phyloP scores from a whole-genome alignment of 169 alveolate species.

The Cryptosporidium bovis region DNA sequence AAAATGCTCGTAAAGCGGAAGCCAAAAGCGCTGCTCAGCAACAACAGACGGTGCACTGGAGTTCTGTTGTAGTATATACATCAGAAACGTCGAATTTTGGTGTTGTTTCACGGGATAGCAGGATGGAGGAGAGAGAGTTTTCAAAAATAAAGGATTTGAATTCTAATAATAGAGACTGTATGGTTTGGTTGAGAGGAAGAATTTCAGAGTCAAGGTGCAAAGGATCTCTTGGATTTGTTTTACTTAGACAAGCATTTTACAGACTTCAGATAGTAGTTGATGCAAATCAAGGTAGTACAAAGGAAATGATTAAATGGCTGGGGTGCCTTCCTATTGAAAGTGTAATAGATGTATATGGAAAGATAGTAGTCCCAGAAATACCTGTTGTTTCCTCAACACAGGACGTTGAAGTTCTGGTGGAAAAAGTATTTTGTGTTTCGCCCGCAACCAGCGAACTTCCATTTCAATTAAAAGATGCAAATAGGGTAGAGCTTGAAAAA shows the following conservation, averaged over 20 bases:
- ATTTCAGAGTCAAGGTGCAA: conserved; percentile 85
- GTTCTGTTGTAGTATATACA: conserved; percentile 33
- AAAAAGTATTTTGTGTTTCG: conserved; percentile 88
- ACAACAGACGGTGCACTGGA: conserved; percentile 35
- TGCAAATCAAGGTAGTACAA: conserved; percentile 79
- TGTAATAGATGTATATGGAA: conserved; percentile 93
- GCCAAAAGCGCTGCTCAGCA: conserved; percentile 15
- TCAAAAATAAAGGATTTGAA: conserved; percentile 27
- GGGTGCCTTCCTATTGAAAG: conserved; percentile 91
- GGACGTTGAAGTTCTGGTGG: conserved; percentile 89
- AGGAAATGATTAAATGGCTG: conserved; percentile 90
- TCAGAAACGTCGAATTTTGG: conserved; percentile 13
- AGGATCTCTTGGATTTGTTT: conserved; percentile 84
- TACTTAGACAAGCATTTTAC: conserved; percentile 82
- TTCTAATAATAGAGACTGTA: conserved; percentile 31
- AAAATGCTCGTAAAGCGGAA: conserved; percentile 56
- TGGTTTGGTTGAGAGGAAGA: conserved; percentile 86
- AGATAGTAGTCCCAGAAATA: conserved; percentile 88
- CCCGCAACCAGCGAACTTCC: conserved; percentile 92
- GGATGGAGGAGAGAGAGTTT: conserved; percentile 9
- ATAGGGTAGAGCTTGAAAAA: conserved; percentile 80
- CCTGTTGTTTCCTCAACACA: conserved; percentile 91
- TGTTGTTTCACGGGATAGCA: conserved; percentile 12
- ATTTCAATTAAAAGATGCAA: conserved; percentile 96
- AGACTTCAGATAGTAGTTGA: conserved; percentile 85